These are phyloP conservation scores for Chaetomium cochliodes DNA, from an alignment of 495 filamentous ascomycete species.

Conservation along the genomic window DNA sequence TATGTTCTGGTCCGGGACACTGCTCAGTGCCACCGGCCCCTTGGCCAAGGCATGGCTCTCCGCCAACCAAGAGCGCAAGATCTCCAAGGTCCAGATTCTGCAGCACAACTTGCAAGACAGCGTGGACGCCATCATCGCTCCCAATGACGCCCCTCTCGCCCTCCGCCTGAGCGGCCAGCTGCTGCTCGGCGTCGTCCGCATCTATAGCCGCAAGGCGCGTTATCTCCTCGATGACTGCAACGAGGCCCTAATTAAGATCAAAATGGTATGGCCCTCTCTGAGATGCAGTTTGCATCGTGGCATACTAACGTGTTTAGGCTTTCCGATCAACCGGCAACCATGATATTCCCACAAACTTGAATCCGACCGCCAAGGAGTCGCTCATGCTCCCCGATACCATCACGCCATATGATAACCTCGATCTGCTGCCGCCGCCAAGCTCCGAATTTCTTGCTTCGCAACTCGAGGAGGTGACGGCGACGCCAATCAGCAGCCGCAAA, in stretches of 20 bases:
- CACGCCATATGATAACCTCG: conserved; percentile 83
- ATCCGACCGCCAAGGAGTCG: conserved; percentile 62
- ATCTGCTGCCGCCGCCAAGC: conserved; percentile 62
- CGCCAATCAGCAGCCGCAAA: conserved; percentile 46
- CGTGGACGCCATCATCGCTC: conserved; percentile 89
- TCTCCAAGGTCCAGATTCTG: conserved; percentile 90
- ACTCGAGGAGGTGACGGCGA: conserved; percentile 52
- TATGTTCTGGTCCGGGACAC: conserved; percentile 98
- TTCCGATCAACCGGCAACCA: conserved; percentile 78
- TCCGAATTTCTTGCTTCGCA: conserved; percentile 72
- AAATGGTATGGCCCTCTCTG: conserved; percentile 66
- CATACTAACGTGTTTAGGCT: conserved; percentile 55
- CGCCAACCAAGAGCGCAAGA: conserved; percentile 94
- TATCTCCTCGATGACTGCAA: conserved; percentile 97
- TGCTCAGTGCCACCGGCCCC: conserved; percentile 94
- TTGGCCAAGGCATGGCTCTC: conserved; percentile 97
- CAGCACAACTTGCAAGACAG: conserved; percentile 90
- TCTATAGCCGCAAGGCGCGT: conserved; percentile 94
- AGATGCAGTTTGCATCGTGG: background rate
- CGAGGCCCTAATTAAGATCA: conserved; percentile 94
- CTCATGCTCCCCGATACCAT: conserved; percentile 83
- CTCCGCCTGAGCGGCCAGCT: conserved; percentile 91
- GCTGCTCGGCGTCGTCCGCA: conserved; percentile 90
- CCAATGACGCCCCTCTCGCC: conserved; percentile 92
- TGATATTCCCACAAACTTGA: conserved; percentile 67